Evolutionary conservation across 331 rosid species (phyloP), one percentile per base, ranked within the genome.

Genomic region (Telfairia occidentalis): DNA sequence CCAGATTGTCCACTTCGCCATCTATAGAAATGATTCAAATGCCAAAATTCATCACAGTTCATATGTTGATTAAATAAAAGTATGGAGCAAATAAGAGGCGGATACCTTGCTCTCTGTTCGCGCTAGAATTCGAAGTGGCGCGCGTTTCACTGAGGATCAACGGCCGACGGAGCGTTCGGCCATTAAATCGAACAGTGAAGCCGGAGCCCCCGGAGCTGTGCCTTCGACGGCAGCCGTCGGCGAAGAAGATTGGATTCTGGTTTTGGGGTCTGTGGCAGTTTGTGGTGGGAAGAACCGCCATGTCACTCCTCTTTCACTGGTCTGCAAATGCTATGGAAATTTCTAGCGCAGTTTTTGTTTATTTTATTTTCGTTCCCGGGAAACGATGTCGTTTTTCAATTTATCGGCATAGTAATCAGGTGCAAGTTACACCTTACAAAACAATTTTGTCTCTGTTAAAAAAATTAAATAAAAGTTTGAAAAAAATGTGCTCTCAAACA

Each of bases 1-100:
- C 96, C 66, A 88, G 57, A 50, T 71, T 80, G 78, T 87, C 80
- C 48, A 74, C 88, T 72, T 89, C 88, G 76, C 72, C 66, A 75
- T 85, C 90, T 89, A 81, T 45, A 40, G 0, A 71, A 46, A 57
- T 18, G 42, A 23, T 11, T 55, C 50, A 48, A 59, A 53, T 30
- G 42, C 32, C 0, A 0, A 15, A 75, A 15, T 73, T 21, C 37
- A 53, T 5, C 19, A 45, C 4, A 53, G 15, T 60, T 15, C 5
- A 7, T 26, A 29, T 3, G 0, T 46, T 18, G 34, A 61, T 10
- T 28, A 0, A 0, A 29, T 0, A 42, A 26, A 45, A 10, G 43
- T 7, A 35, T 15, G 15, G 55, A 40, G 19, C 12, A 78, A 75
- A 52, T 73, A 76, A 58, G 9, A 40, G 38, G 38, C 5, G 37